Percentiles rank a stretch among this genome's conserved stretches.
Evolutionary conservation across 2,329 filamentous ascomycete species (phyloP).

Genomic region (Alternaria hordeiaustralica): DNA sequence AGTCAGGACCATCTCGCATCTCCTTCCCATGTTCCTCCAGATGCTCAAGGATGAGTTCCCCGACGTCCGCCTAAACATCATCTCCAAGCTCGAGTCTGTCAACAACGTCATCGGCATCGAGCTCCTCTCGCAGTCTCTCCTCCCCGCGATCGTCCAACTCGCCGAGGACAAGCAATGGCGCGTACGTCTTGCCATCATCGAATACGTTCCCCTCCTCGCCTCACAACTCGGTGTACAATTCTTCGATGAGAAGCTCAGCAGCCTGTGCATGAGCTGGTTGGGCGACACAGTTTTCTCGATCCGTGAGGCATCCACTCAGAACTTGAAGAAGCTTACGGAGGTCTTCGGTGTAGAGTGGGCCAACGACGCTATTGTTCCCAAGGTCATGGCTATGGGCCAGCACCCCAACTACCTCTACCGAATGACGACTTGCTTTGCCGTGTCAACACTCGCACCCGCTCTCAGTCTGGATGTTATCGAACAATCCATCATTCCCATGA

Average conservation of each 20-base stretch:
- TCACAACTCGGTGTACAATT: slow-evolving; percentile 96
- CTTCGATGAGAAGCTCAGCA: slow-evolving; percentile 96
- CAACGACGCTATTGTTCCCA: slow-evolving; percentile 94
- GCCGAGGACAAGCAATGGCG: slow-evolving; percentile 99
- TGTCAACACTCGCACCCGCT: slow-evolving; percentile 90
- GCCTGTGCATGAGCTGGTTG: slow-evolving; percentile 97
- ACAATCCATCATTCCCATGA: slow-evolving; percentile 91
- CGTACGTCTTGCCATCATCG: slow-evolving; percentile 95
- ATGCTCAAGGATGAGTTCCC: slow-evolving; percentile 99
- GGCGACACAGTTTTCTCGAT: slow-evolving; percentile 99
- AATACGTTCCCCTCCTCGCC: slow-evolving; percentile 96
- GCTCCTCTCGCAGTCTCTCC: slow-evolving; percentile 90
- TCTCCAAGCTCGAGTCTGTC: slow-evolving; percentile 98
- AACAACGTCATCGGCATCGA: slow-evolving; percentile 99
- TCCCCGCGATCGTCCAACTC: slow-evolving; percentile 95
- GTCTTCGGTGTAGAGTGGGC: slow-evolving; percentile 99
- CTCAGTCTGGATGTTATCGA: slow-evolving; percentile 93
- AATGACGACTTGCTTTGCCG: slow-evolving; percentile 99
- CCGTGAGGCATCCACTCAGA: slow-evolving; percentile 94
- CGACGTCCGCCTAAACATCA: slow-evolving; percentile 97
- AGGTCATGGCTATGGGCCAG: slow-evolving; percentile 97
- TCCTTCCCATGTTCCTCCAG: slow-evolving; percentile 97
- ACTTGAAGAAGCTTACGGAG: slow-evolving; percentile 97
- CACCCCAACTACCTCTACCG: slow-evolving; percentile 99
- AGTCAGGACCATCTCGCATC: slow-evolving; percentile 86